Base-by-base conservation (phyloP, 2,329 filamentous ascomycete species). In the Albophoma yamanashiensis region DNA sequence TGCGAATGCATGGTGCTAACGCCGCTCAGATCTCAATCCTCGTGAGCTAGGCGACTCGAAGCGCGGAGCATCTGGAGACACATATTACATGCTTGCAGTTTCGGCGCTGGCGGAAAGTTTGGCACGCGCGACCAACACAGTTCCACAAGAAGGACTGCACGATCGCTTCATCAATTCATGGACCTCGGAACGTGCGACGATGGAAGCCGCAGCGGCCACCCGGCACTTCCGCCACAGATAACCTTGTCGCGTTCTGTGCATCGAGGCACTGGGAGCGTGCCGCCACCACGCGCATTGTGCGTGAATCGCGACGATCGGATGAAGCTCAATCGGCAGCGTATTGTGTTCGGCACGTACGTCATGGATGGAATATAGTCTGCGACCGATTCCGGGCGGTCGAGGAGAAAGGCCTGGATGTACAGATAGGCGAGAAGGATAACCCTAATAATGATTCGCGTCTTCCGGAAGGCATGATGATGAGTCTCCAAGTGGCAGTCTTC, bases 1-100 rank as follows among this genome's bases (percentile, higher is more conserved):
- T 15, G 34, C n/a, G 9, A 9, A 20, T 15, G 34, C n/a, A 31
- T 31, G n/a, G 22, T 40, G 52, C 64, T 66, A 25, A 66, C 59
- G 6, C 11, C 11, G 14, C 27, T 31, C 27, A 75, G 73, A 68
- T 69, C 58, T 74, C 73, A 42, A 71, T 75, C 36, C 67, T 75
- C 59, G 63, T 74, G 56, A 72, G 67, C 67, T 75, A 74, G 65
- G 74, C 74, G 3, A 53, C 4, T 36, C 50, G 31, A n/a, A 3
- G n/a, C 9, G 20, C 17, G 50, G 17, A n/a, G 20, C 20, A 36
- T 36, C 9, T 22, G 17, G 15, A 31, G 15, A 34, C 47, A 34
- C 17, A 34, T n/a, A 14, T 52, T 20, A 36, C 50, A 53, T 36
- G 20, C 17, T 53, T 36, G 50, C 31, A 36, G 50, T 36, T 52